Evolutionary conservation across 2,329 filamentous ascomycete genomes (phyloP).

Genomic region (Xylaria sp.): DNA sequence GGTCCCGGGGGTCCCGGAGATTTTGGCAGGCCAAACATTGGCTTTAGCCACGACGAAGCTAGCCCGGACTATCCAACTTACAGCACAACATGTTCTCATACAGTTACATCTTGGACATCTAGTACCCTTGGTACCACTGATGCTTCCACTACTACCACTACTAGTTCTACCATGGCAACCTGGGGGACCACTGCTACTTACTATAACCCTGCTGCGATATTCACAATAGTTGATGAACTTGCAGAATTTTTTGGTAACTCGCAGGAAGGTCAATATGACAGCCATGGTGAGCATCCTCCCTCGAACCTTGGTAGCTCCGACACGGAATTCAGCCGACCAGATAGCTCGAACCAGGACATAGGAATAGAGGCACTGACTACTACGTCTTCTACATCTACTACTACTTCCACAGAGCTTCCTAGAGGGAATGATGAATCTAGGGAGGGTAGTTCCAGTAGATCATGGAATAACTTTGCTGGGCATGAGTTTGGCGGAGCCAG

Average conservation of each 20-base stretch:
- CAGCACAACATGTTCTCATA: background rate
- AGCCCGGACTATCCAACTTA: background rate
- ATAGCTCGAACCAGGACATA: background rate
- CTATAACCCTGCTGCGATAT: background rate
- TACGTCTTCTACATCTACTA: background rate
- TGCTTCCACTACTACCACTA: background rate
- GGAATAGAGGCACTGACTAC: background rate
- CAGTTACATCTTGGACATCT: background rate
- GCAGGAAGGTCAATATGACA: background rate
- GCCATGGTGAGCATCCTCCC: background rate
- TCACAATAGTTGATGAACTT: background rate
- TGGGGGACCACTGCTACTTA: conserved; percentile 11
- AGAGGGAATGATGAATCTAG: background rate
- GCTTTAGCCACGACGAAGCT: conserved; percentile 1
- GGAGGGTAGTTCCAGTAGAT: background rate
- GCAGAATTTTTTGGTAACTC: background rate
- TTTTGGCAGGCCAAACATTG: background rate
- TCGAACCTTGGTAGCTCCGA: conserved; percentile 6
- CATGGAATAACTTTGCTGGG: background rate
- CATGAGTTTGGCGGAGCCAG: background rate
- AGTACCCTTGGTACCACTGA: background rate
- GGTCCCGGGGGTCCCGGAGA: background rate
- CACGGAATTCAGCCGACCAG: background rate
- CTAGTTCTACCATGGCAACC: background rate
- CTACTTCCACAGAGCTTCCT: background rate